A percentile compares a stretch with the other conserved stretches of the same genome.
Conservation (phyloP, 306 rosid genomes). For the Corylus americana region DNA sequence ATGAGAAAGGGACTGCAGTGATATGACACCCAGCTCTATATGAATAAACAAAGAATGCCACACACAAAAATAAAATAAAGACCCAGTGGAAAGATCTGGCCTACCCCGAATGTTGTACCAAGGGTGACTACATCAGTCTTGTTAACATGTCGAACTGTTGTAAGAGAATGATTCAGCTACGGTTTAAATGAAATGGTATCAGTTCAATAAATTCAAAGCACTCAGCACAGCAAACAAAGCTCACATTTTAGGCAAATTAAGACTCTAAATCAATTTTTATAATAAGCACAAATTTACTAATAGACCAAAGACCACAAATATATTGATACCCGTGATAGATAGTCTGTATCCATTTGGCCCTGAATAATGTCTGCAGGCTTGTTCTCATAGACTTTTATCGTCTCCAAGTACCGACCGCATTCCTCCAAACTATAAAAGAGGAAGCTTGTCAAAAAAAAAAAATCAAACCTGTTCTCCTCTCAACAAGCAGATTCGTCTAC, state of each 20-base stretch:
- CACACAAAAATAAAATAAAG: neutral
- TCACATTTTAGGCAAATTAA: slow-evolving; percentile 21
- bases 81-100: slow-evolving; percentile 1
- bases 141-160: slow-evolving; percentile 85
- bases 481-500: slow-evolving; percentile 3
- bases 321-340: slow-evolving; percentile 75
- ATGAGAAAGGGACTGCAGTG: slow-evolving; percentile 81
- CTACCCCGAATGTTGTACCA: slow-evolving; percentile 92
- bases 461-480: slow-evolving; percentile 11
- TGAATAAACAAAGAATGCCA: neutral
- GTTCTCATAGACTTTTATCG: slow-evolving; percentile 90
- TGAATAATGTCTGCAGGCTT: slow-evolving; percentile 96
- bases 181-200: slow-evolving; percentile 31
- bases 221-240: slow-evolving; percentile 13
- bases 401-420: slow-evolving; percentile 97
- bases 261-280: neutral
- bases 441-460: neutral
- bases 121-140: slow-evolving; percentile 98
- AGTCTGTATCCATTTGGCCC: slow-evolving; percentile 97
- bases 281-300: slow-evolving; percentile 1
- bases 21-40: slow-evolving; percentile 19
- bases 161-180: slow-evolving; percentile 74
- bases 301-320: slow-evolving; percentile 9
- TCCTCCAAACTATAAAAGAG: slow-evolving; percentile 75
- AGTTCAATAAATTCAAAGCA: slow-evolving; percentile 15